A percentile compares a stretch with the other conserved stretches of the same genome.
These are phyloP conservation scores for Coemansia sp. DNA, from an alignment of 192 early-diverging fungal genomes.

Conservation along the genomic window DNA sequence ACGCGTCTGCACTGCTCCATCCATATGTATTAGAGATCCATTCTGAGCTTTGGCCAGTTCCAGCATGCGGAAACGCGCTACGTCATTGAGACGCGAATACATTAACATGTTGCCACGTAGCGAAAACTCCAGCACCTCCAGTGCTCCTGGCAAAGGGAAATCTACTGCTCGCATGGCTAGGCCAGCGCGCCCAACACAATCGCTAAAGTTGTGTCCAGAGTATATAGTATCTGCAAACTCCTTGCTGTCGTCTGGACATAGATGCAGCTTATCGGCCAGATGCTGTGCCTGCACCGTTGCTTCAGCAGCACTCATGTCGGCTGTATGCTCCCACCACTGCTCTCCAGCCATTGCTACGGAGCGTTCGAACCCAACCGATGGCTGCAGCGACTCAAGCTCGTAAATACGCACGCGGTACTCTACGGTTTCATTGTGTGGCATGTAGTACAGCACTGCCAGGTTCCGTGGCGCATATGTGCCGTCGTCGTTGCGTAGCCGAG, in stretches of 20 bases:
- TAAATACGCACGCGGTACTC: constrained; percentile 36
- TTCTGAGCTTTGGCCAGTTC: constrained; percentile 19
- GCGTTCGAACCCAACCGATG: constrained; percentile 10
- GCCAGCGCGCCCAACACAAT: constrained; percentile 35
- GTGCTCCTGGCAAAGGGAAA: constrained; percentile 28
- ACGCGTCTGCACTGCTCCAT: constrained; percentile 20
- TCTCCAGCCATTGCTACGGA: constrained; percentile 9
- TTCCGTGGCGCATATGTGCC: constrained; percentile 32
- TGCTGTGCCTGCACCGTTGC: constrained; percentile 11
- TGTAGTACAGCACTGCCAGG: constrained; percentile 44
- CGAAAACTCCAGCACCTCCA: constrained; percentile 49
- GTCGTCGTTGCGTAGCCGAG: constrained; percentile 31
- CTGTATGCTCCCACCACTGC: constrained; percentile 21
- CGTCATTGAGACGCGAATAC: constrained; percentile 48
- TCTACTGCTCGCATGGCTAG: constrained; percentile 21
- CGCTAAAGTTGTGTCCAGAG: constrained; percentile 18
- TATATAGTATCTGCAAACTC: constrained; percentile 35
- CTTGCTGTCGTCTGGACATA: constrained; percentile 24
- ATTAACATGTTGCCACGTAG: constrained; percentile 40
- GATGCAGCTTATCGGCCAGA: constrained; percentile 12
- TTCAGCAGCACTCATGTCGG: constrained; percentile 5
- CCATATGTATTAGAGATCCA: constrained; percentile 19
- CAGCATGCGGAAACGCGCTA: constrained; percentile 45
- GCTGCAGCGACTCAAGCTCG: constrained; percentile 38
- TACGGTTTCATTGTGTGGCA: constrained; percentile 30